phyloP scores from a whole-genome alignment of 805 yeast genomes.

The Komagataella mondaviorum region DNA sequence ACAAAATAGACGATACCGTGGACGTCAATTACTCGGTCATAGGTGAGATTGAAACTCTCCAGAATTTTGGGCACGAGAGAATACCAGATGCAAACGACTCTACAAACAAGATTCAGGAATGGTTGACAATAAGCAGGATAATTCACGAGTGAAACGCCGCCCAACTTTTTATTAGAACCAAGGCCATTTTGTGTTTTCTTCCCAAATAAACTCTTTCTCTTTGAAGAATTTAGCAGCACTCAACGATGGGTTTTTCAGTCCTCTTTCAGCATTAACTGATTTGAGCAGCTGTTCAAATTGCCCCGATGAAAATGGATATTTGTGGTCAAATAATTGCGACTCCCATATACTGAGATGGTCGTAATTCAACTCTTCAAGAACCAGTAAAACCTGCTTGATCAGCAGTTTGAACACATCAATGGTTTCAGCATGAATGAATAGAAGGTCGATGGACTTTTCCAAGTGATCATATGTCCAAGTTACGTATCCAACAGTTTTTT shows the following conservation, averaged over 20 bases:
- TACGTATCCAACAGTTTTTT: neutral
- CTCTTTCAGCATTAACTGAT: neutral
- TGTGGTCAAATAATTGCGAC: neutral
- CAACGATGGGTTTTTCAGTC: neutral
- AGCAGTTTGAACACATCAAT: neutral
- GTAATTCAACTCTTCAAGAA: neutral
- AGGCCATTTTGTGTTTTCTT: neutral
- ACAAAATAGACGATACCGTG: conserved; percentile 2
- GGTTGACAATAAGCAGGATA: conserved; percentile 8
- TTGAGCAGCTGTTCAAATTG: neutral
- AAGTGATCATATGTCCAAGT: neutral
- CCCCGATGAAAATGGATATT: neutral
- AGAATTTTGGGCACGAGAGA: conserved; percentile 11
- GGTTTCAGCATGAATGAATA: neutral
- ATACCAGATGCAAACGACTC: conserved; percentile 8
- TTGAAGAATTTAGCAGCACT: neutral
- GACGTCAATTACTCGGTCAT: conserved; percentile 3
- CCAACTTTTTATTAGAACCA: neutral
- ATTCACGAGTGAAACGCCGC: conserved; percentile 5
- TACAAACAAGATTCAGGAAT: conserved; percentile 9
- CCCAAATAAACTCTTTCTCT: neutral
- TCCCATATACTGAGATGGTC: neutral
- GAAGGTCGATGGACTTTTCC: neutral
- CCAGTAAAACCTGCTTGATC: neutral
- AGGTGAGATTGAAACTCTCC: conserved; percentile 5